Conservation (phyloP, 768 basidiomycete species). For the Suillus subaureus region DNA sequence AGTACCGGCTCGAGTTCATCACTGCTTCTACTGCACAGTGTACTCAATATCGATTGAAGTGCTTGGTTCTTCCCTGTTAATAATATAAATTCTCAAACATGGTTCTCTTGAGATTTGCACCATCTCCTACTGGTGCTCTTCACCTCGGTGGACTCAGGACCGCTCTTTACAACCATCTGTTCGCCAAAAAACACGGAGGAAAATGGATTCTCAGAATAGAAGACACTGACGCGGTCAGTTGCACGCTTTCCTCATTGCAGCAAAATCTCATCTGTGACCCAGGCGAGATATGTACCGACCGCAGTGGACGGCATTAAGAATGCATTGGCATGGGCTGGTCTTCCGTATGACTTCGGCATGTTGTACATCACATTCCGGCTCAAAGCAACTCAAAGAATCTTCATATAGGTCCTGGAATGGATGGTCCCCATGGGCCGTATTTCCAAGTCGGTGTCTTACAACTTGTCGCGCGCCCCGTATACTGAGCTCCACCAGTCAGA, state of each 20-base stretch:
- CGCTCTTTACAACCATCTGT: constrained; percentile 89
- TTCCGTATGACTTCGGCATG: constrained; percentile 88
- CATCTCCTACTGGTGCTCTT: constrained; percentile 92
- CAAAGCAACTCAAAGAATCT: constrained; percentile 9
- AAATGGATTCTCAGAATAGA: constrained; percentile 93
- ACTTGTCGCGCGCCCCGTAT: background rate
- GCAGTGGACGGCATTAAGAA: constrained; percentile 80
- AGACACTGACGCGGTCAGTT: constrained; percentile 84
- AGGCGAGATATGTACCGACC: constrained; percentile 83
- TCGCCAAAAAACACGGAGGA: constrained; percentile 79
- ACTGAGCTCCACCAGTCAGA: constrained; percentile 65
- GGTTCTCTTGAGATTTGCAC: constrained; percentile 87
- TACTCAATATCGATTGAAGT: background rate
- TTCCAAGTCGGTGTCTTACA: constrained; percentile 59
- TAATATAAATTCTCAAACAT: constrained; percentile 29
- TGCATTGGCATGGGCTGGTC: constrained; percentile 86
- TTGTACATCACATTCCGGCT: background rate
- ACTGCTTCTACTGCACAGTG: background rate
- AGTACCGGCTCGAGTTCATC: background rate
- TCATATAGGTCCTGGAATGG: constrained; percentile 70
- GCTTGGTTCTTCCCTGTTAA: background rate
- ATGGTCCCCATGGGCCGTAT: constrained; percentile 82
- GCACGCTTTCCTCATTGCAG: background rate
- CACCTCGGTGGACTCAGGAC: constrained; percentile 96
- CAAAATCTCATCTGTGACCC: constrained; percentile 5